These are phyloP conservation scores for Delphinella strobiligena DNA, from an alignment of 2,329 filamentous ascomycete genomes.

Conservation along the genomic window DNA sequence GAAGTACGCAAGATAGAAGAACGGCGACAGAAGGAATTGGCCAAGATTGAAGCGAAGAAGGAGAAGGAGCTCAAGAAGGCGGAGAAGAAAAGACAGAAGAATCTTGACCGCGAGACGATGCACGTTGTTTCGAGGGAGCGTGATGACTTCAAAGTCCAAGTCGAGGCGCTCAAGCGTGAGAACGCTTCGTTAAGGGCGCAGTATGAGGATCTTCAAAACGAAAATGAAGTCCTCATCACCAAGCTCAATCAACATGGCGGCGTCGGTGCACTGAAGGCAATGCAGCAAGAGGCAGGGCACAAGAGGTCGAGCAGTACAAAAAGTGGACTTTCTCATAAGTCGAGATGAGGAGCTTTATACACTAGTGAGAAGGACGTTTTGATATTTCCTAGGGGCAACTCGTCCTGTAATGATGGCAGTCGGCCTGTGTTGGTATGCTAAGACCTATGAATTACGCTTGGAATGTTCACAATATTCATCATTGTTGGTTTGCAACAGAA, in stretches of 20 bases:
- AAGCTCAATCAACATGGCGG: conserved; percentile 26
- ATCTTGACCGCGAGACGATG: conserved; percentile 36
- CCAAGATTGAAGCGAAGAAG: conserved; percentile 36
- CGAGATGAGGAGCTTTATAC: no score
- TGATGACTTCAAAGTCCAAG: conserved; percentile 33
- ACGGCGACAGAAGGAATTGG: conserved; percentile 49
- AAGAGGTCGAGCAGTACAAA: no score
- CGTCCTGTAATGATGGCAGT: no score
- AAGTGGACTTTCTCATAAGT: no score
- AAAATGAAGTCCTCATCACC: conserved; percentile 42
- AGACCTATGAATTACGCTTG: no score
- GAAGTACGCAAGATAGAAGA: conserved; percentile 55
- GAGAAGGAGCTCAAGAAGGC: conserved; percentile 27
- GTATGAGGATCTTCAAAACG: conserved; percentile 43
- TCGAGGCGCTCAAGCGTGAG: conserved; percentile 36
- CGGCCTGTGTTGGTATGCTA: no score
- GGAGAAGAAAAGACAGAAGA: conserved; percentile 33
- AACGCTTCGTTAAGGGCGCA: conserved; percentile 38
- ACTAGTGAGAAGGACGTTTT: no score
- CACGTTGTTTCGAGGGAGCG: conserved; percentile 35
- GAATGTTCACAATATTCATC: no score
- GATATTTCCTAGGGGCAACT: no score
- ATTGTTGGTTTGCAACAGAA: no score
- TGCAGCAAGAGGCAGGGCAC: no score
- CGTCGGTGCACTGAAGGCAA: conserved; percentile 16